Percentiles rank a stretch among this genome's conserved stretches.
phyloP scores from a whole-genome alignment of 108 stramenopile species.

The Mayamaea pseudoterrestris region DNA sequence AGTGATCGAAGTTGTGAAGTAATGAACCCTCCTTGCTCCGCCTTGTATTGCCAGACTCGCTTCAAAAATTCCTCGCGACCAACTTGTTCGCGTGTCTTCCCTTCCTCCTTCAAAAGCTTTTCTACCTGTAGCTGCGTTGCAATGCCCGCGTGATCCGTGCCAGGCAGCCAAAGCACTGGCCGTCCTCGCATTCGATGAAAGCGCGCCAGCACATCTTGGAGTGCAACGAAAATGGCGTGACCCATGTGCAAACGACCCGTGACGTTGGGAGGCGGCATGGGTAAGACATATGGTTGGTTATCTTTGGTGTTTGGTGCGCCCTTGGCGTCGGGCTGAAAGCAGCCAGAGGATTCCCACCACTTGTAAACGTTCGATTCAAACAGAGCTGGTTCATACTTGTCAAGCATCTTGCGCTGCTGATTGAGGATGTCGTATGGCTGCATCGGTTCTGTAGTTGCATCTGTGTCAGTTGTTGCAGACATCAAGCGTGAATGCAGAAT shows the following conservation, averaged over 20 bases:
- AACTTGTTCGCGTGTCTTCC: conserved; percentile 73
- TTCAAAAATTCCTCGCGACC: conserved; percentile 84
- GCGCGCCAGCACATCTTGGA: conserved; percentile 95
- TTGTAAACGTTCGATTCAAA: conserved; percentile 65
- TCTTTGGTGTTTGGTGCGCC: conserved; percentile 1
- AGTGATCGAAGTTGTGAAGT: conserved; percentile 86
- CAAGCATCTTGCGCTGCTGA: conserved; percentile 23
- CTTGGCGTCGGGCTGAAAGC: conserved; percentile 78
- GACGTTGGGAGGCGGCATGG: conserved; percentile 99
- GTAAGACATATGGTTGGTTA: conserved; percentile 65
- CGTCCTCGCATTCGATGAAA: conserved; percentile 97
- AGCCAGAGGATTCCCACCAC: conserved; percentile 80
- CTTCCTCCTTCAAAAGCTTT: conserved; percentile 64
- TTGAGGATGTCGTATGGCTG: conserved; percentile 34
- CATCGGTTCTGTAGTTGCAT: not conserved
- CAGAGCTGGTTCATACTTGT: conserved; percentile 46
- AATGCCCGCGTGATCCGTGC: conserved; percentile 98
- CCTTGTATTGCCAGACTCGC: conserved; percentile 86
- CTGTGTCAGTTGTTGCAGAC: not conserved
- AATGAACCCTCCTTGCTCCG: conserved; percentile 93
- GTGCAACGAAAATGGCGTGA: conserved; percentile 96
- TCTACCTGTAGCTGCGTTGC: conserved; percentile 98
- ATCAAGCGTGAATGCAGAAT: not conserved
- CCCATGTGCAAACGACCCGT: conserved; percentile 99
- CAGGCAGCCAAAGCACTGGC: conserved; percentile 93